Evolutionary conservation across 805 yeast genomes (phyloP).

Genomic region (Wickerhamomyces rabaulensis): DNA sequence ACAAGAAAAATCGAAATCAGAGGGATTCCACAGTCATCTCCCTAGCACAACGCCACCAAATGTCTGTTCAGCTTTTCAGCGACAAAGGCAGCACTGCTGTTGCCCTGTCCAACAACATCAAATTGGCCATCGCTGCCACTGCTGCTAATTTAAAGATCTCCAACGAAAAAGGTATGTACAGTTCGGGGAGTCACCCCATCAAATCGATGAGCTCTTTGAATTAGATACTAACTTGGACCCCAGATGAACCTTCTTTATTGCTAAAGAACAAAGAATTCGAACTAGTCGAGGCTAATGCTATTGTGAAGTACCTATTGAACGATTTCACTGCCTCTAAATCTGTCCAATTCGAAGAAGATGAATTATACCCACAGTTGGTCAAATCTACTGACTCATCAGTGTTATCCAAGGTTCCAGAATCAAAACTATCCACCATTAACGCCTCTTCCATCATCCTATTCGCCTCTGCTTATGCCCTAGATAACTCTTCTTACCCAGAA

Average conservation of each 20-base stretch:
- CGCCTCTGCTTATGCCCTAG: slow-evolving; percentile 48
- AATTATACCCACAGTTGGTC: slow-evolving; percentile 35
- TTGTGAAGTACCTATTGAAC: slow-evolving; percentile 54
- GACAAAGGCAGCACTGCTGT: slow-evolving; percentile 19
- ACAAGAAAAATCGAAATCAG: background rate
- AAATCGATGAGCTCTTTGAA: background rate
- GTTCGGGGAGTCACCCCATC: background rate
- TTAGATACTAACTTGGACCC: background rate
- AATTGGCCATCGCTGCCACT: slow-evolving; percentile 24
- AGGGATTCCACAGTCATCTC: background rate
- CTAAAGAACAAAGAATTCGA: slow-evolving; percentile 27
- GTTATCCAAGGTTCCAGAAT: slow-evolving; percentile 8
- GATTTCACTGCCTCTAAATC: slow-evolving; percentile 37
- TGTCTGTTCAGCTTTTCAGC: slow-evolving; percentile 17
- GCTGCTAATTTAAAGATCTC: slow-evolving; percentile 15
- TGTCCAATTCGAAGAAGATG: slow-evolving; percentile 39
- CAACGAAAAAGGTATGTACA: slow-evolving; percentile 20
- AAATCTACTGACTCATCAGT: slow-evolving; percentile 22
- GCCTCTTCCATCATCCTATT: slow-evolving; percentile 56
- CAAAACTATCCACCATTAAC: slow-evolving; percentile 27
- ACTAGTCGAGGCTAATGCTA: slow-evolving; percentile 62
- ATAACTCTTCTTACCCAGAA: slow-evolving; percentile 21
- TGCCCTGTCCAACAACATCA: slow-evolving; percentile 22
- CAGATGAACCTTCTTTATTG: slow-evolving; percentile 19
- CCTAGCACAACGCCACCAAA: background rate